phyloP scores from a whole-genome alignment of 1,284 basidiomycete species.

The Lentinula novae-zelandiae region DNA sequence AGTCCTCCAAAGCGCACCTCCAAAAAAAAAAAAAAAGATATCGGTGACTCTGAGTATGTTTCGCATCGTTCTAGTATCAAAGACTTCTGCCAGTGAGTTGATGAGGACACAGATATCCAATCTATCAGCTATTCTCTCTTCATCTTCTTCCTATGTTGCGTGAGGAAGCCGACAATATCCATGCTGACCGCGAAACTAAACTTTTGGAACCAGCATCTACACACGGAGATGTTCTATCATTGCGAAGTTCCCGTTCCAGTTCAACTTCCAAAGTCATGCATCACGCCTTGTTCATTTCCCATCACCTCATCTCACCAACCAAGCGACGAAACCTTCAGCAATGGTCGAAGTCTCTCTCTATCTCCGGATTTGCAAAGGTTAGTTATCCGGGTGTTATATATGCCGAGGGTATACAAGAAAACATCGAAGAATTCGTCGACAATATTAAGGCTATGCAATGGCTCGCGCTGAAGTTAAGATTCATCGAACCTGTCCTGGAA shows the following conservation, averaged over 20 bases:
- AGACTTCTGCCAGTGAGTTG: background rate
- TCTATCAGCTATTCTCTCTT: conserved; percentile 55
- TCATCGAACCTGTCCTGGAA: conserved; percentile 41
- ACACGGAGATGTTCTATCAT: background rate
- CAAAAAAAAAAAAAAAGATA: no score
- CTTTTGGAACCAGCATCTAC: background rate
- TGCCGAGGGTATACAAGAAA: conserved; percentile 47
- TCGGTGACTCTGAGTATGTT: conserved; percentile 43
- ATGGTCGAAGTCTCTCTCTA: conserved; percentile 53
- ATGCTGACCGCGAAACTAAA: background rate
- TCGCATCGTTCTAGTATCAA: background rate
- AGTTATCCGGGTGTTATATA: conserved; percentile 76
- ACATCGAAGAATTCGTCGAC: conserved; percentile 60
- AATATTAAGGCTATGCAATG: conserved; percentile 77
- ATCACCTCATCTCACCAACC: conserved; percentile 66
- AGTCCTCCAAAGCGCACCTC: no score
- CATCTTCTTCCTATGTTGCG: conserved; percentile 59
- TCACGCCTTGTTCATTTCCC: conserved; percentile 69
- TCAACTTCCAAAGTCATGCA: conserved; percentile 25
- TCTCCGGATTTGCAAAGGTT: conserved; percentile 68
- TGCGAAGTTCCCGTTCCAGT: background rate
- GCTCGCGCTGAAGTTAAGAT: conserved; percentile 66
- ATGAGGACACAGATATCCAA: conserved; percentile 43
- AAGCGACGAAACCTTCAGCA: conserved; percentile 63
- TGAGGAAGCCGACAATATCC: conserved; percentile 24